Evolutionary conservation across 2,329 filamentous ascomycete genomes (phyloP), one percentile per base, ranked within the genome.

Genomic region (Diplodia seriata): DNA sequence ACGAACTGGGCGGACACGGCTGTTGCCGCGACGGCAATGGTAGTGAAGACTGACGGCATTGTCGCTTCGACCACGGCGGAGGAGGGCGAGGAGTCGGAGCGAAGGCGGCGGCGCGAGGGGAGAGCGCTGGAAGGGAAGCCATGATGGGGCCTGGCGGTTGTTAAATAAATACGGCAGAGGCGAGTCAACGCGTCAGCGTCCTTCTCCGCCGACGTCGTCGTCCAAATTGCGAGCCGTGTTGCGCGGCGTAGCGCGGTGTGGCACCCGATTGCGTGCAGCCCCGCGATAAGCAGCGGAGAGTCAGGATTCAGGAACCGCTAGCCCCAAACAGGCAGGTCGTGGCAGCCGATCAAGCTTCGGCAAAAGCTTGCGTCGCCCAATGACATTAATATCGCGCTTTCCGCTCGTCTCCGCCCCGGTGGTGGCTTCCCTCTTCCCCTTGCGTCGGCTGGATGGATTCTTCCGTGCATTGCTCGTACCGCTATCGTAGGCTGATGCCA

Each of bases 1-100:
- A 85, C 79, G 66, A 85, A 84, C 71, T 85, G 83, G 4, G 74
- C 74, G 33, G 70, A 55, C 12, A 70, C 66, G 23, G 53, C 64
- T 14, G 53, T n/a, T 5, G 56, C 43, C 26, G 55, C 65, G 23
- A 54, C 8, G 33, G 50, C 36, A 15, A 62, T 7, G 23, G 56
- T 33, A 23, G 65, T 36, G 26, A 54, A 8, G 12, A 36, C 31
- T 18, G 65, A 61, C n/a, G 63, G 64, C 53, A 66, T 66, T 11
- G 40, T 31, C 7, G 29, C 29, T 29, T 5, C 29, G 7, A 43
- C 40, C 23, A 8, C 36, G 36, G 20, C 11, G 12, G 36, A 33
- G 18, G 26, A 15, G 20, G 23, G 18, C 2, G 50, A 36, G 29
- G 38, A 20, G n/a, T n/a, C 4, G n/a, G 29, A 47, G 5, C 6